Base-by-base conservation (phyloP, 768 basidiomycete genomes). In the Mycena albidolilacea region DNA sequence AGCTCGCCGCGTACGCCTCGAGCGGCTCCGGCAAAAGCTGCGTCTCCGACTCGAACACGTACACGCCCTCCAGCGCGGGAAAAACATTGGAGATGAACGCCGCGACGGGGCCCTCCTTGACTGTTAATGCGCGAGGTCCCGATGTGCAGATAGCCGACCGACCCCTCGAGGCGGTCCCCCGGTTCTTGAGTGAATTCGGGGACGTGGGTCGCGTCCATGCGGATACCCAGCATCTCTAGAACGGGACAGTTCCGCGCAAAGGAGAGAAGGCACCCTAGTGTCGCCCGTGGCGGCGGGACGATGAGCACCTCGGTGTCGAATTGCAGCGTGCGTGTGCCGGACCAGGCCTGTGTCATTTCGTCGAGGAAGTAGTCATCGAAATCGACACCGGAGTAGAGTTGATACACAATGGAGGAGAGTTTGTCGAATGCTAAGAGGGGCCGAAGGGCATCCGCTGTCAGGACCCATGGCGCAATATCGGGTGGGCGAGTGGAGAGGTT, bases 1-100 rank as follows among this genome's bases (percentile, higher is more conserved):
- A 50, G 19, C 48, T 50, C 19, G 48, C 10, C 7, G n/a, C 14
- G 7, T 50, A 17, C 48, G 19, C 7, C 19, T 7, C 19, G 48
- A 50, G 19, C 19, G 48, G 48, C 19, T 50, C 48, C 7, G 48
- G 48, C 17, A 50, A 50, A 10, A 5, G 15, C 30, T 17, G 15
- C 10, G 19, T 50, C 19, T 50, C 48, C 48, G 14, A 43, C 7
- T 1, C n/a, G 11, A 44, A 44, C 11, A 23, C 2, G 21, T 17
- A 68, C 1, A 68, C 30, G 52, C 43, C 52, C 55, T 69, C 55
- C 39, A 73, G 37, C 1, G 21, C 7, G 19, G 62, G 46, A 15
- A 73, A 73, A 14, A 73, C 23, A 52, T 69, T 69, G n/a, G 72
- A 69, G 5, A 73, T 19, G 58, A 69, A 73, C 9, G 72, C 72